These are phyloP conservation scores for Eruca vesicaria DNA, from an alignment of 441 rosid genomes.

Conservation along the genomic window DNA sequence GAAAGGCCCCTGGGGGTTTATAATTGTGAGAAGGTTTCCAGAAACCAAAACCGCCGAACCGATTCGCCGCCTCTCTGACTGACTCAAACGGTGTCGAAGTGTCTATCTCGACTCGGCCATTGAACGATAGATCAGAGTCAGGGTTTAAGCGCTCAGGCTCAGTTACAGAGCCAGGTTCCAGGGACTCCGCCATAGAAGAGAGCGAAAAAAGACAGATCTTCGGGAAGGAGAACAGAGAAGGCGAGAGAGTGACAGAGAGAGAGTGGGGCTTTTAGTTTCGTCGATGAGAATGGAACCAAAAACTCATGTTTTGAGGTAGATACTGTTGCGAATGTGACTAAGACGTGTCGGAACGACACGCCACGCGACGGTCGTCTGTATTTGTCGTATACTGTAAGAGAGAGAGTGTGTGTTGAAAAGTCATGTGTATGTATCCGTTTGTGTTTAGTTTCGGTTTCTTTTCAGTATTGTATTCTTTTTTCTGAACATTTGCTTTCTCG, in stretches of 20 bases:
- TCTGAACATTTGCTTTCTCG: neutral
- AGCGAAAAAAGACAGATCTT: neutral
- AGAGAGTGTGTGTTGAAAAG: neutral
- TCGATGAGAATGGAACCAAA: constrained; percentile 6
- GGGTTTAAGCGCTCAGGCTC: constrained; percentile 16
- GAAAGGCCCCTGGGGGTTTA: constrained; percentile 32
- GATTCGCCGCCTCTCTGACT: constrained; percentile 80
- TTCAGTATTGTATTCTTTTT: neutral
- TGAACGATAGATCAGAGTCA: constrained; percentile 3
- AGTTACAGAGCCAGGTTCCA: neutral
- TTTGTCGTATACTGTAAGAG: constrained; percentile 2
- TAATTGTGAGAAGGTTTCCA: constrained; percentile 65
- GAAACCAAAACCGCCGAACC: constrained; percentile 90
- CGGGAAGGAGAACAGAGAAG: neutral
- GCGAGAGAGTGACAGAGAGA: constrained; percentile 10
- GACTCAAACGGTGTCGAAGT: constrained; percentile 93
- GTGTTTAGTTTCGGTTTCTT: neutral
- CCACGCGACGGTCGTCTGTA: constrained; percentile 12
- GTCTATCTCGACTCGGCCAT: constrained; percentile 75
- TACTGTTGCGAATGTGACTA: neutral
- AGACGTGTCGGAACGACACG: constrained; percentile 21
- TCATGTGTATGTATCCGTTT: neutral
- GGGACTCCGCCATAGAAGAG: constrained; percentile 39
- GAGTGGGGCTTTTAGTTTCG: neutral
- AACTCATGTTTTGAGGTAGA: constrained; percentile 8